Evolutionary conservation across 2,329 filamentous ascomycete species (phyloP).

Genomic region (Beauveria varroae): DNA sequence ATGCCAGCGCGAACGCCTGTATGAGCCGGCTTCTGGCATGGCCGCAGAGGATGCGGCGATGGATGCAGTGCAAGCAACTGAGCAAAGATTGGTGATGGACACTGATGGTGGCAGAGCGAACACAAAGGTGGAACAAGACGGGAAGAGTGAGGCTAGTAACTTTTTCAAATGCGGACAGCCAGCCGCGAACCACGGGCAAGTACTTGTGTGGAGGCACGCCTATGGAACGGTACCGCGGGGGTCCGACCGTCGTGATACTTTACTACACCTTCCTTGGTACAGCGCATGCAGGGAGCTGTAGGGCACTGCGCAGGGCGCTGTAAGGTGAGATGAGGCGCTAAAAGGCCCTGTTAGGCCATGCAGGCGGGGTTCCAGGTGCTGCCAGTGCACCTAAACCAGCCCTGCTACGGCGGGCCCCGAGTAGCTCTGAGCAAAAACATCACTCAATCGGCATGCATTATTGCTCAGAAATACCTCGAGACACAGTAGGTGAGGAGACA

Average conservation of each 20-base stretch:
- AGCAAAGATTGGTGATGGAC: neutral
- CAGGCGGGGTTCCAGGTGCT: neutral
- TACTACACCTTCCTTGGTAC: neutral
- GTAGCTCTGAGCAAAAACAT: too few relatives aligned
- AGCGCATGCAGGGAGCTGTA: neutral
- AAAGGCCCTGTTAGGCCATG: neutral
- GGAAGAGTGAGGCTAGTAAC: neutral
- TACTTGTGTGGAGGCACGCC: neutral
- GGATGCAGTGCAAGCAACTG: neutral
- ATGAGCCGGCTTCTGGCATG: neutral
- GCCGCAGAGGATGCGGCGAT: neutral
- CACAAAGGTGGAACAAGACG: neutral
- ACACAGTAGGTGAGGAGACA: neutral
- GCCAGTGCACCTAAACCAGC: neutral
- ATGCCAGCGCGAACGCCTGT: neutral
- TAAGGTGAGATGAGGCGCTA: too few relatives aligned
- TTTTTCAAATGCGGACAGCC: too few relatives aligned
- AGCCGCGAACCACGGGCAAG: too few relatives aligned
- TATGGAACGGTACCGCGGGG: neutral
- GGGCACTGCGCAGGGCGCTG: neutral
- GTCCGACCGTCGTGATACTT: neutral
- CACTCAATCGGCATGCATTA: too few relatives aligned
- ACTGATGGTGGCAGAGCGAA: too few relatives aligned
- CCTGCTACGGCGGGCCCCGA: neutral
- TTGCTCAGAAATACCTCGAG: too few relatives aligned